phyloP scores from a whole-genome alignment of 2,329 filamentous ascomycete species.

The Lachnellula cervina region DNA sequence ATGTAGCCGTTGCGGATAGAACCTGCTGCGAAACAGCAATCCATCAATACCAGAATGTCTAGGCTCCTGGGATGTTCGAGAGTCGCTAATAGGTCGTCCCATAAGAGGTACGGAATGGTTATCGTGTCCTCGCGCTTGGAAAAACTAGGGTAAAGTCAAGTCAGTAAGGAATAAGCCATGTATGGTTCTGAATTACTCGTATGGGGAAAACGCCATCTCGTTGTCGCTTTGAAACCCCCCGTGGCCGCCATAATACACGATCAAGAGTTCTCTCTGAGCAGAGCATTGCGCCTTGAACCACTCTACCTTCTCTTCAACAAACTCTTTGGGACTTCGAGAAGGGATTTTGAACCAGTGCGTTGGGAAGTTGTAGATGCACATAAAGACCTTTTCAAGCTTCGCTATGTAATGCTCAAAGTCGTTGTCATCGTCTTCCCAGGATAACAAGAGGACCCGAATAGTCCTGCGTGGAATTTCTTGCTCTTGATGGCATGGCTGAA shows the following conservation, averaged over 20 bases:
- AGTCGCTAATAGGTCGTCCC: neutral
- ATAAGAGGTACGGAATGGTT: neutral
- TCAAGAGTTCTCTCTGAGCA: neutral
- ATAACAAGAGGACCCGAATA: neutral
- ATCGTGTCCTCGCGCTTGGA: neutral
- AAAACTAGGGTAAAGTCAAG: neutral
- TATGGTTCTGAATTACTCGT: neutral
- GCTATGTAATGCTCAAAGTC: neutral
- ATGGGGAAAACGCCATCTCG: neutral
- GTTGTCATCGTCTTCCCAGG: neutral
- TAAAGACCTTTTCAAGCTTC: neutral
- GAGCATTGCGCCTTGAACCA: neutral
- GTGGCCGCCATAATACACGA: neutral
- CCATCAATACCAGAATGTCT: neutral
- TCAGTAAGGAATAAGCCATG: neutral
- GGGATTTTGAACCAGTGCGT: neutral
- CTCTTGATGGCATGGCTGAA: neutral
- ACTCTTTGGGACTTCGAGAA: neutral
- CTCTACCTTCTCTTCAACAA: neutral
- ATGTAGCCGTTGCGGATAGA: neutral
- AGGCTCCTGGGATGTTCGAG: neutral
- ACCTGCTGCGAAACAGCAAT: neutral
- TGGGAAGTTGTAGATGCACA: neutral
- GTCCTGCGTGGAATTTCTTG: neutral
- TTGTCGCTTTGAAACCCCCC: neutral